Percentiles rank a stretch among this genome's conserved stretches.
Conservation (phyloP, 2,329 filamentous ascomycete genomes). For the Colletotrichum theobromicola region DNA sequence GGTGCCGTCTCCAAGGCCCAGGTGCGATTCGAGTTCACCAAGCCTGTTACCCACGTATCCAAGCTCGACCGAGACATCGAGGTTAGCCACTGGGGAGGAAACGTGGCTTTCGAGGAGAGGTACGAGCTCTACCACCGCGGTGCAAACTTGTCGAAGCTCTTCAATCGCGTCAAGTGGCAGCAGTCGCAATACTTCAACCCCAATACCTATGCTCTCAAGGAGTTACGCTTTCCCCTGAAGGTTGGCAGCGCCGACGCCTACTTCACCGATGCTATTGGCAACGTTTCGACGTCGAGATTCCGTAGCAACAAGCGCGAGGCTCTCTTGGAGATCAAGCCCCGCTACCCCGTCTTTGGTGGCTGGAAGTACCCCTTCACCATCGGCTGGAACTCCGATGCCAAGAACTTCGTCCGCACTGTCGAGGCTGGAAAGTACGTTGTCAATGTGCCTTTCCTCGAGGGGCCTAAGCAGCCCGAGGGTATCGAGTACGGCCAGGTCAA, state of each 20-base stretch:
- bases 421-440: constrained; percentile 73
- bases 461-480: constrained; percentile 84
- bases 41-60: constrained; percentile 82
- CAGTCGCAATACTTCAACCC: constrained; percentile 77
- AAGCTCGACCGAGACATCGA: constrained; percentile 89
- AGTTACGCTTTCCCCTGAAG: constrained; percentile 79
- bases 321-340: constrained; percentile 87
- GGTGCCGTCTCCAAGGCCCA: constrained; percentile 74
- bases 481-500: constrained; percentile 84
- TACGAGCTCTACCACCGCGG: constrained; percentile 89
- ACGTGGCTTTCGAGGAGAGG: constrained; percentile 91
- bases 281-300: constrained; percentile 93
- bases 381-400: constrained; percentile 90
- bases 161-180: constrained; percentile 80
- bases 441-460: constrained; percentile 91
- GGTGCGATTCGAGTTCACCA: constrained; percentile 94
- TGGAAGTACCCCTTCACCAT: constrained; percentile 99
- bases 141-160: constrained; percentile 75
- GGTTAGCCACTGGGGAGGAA: constrained; percentile 97
- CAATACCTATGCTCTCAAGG: constrained; percentile 78
- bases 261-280: constrained; percentile 95
- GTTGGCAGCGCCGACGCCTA: constrained; percentile 86
- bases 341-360: constrained; percentile 94
- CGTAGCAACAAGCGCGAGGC: constrained; percentile 78
- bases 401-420: constrained; percentile 73